These are phyloP conservation scores for Starmerella khaoyaiensis DNA, from an alignment of 805 yeast species.

Conservation along the genomic window DNA sequence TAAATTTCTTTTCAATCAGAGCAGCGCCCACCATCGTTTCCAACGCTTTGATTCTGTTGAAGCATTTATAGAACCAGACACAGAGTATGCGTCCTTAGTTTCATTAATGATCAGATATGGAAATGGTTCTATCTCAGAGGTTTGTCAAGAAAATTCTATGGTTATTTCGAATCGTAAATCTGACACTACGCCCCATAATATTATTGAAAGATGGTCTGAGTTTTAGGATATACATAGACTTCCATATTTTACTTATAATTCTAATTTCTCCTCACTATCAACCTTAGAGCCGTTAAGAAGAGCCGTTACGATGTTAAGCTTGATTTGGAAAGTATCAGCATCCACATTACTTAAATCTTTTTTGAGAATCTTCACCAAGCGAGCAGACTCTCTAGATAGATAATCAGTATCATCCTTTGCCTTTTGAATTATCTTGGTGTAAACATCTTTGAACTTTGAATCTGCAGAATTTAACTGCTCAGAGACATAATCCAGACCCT, in stretches of 20 bases:
- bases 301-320: slow-evolving; percentile 38
- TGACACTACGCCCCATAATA: too few species aligned
- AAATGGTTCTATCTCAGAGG: not conserved
- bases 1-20: too few species aligned
- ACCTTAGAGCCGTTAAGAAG: slow-evolving; percentile 19
- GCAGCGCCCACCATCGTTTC: too few species aligned
- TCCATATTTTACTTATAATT: slow-evolving; percentile 22
- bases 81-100: too few species aligned
- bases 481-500: slow-evolving; percentile 23
- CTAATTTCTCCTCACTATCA: slow-evolving; percentile 17
- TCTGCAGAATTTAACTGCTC: slow-evolving; percentile 17
- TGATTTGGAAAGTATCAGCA: slow-evolving; percentile 39
- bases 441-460: slow-evolving; percentile 19
- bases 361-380: slow-evolving; percentile 35
- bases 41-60: too few species aligned
- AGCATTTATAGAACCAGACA: too few species aligned
- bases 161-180: too few species aligned
- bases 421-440: slow-evolving; percentile 25
- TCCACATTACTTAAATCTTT: slow-evolving; percentile 32
- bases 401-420: slow-evolving; percentile 26
- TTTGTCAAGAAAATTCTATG: too few species aligned
- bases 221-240: too few species aligned
- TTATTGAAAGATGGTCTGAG: too few species aligned
- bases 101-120: not conserved
- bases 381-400: slow-evolving; percentile 34